Base-by-base conservation (phyloP, 345 rosid species). In the Capsella bursapastoris region DNA sequence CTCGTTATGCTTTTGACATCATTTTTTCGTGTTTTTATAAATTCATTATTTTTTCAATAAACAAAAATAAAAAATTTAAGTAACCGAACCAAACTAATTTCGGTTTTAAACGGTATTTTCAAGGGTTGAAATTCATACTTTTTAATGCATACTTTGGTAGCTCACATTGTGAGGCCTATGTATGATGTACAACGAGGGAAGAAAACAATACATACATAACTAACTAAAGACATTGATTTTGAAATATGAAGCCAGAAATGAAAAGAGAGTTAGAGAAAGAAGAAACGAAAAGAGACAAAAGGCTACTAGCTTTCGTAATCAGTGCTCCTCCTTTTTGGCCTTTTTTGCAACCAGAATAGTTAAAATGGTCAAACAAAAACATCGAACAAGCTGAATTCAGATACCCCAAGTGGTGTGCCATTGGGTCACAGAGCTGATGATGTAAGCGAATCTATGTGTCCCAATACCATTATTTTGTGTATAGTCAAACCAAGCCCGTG, bases 371-470 rank as follows among this genome's bases (percentile, higher is more conserved):
- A 66, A 74, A 74, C 34, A 66, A 57, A 22, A 74, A 57, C 71
- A 35, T 56, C 2, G 71, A 73, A 65, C 57, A 65, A 45, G 56
- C 71, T 56, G 77, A 74, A 57, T 15, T 66, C 15, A 57, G 66
- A 48, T 27, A 53, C 41, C 41, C 37, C 63, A 52, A 55, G 38
- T 64, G 38, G 38, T 53, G 37, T 53, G 43, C 63, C 31, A 73
- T 43, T 56, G 65, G 65, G 49, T 57, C 58, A 37, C n/a, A 47
- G 72, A 48, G 67, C 40, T 66, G 61, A 58, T 66, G 60, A 74
- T 72, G 16, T 74, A 51, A 50, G 67, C 60, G 61, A 74, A 66
- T 74, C 67, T 66, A 74, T 49, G 13, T 74, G 59, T 74, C 72
- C 60, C 32, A 45, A 44, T 22, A 47, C 47, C 51, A 35, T 65